Evolutionary conservation across 805 yeast genomes (phyloP).

Genomic region (Saccharomycopsis sp.): DNA sequence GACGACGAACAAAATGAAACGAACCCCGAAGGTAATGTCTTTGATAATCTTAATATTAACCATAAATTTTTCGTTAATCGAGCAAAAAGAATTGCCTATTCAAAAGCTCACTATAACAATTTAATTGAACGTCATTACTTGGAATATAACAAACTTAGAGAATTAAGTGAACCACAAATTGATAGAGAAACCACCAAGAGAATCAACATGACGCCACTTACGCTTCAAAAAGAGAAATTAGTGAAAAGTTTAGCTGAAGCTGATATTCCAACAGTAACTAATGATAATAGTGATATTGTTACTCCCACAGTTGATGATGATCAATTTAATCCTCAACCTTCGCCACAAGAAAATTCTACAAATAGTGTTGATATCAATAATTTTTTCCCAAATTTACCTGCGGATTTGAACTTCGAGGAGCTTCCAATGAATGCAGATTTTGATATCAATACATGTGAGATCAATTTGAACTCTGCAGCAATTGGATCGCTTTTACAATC

Average conservation of each 20-base stretch:
- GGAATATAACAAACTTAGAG: conserved; percentile 4
- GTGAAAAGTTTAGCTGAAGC: not conserved
- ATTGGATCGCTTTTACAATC: conserved; percentile 9
- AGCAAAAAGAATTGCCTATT: conserved; percentile 2
- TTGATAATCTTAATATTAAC: conserved; percentile 9
- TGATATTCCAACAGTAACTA: not conserved
- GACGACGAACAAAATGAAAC: not conserved
- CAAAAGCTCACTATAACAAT: not conserved
- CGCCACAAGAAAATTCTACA: not conserved
- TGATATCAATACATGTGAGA: conserved; percentile 1
- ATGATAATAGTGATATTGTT: not conserved
- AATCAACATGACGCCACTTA: conserved; percentile 1
- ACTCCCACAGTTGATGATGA: not conserved
- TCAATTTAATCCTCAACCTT: not conserved
- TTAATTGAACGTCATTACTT: conserved; percentile 1
- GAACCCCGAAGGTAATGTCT: no score
- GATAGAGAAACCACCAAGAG: not conserved
- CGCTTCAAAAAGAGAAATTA: not conserved
- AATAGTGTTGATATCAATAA: not conserved
- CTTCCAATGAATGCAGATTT: conserved; percentile 1
- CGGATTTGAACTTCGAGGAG: conserved; percentile 3
- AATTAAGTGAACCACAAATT: conserved; percentile 4
- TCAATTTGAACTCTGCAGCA: conserved; percentile 4
- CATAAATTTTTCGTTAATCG: conserved; percentile 8
- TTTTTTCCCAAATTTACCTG: not conserved